Evolutionary conservation across 257 asterid species (phyloP), one percentile per base, ranked within the genome.

Genomic region (Lycium barbarum): DNA sequence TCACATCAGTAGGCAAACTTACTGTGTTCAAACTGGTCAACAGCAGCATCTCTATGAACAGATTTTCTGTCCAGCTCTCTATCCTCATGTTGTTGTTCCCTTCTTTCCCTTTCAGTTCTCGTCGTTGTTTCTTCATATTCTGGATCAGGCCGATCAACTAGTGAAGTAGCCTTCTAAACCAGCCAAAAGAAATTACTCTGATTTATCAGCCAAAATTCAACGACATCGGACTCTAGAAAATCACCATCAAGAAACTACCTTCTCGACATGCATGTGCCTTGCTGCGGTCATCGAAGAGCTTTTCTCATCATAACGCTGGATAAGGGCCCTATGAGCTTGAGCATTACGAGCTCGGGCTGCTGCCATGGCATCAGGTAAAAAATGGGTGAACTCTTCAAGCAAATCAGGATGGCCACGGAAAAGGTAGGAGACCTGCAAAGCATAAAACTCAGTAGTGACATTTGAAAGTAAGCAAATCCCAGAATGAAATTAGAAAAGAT

Each of bases 361-460:
- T 40, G 96, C 95, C 38, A 94, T 87, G 72, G 92, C 83, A 88
- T 93, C 94, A 70, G 99, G 99, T 84, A 97, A 88, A 89, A 97
- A 95, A 88, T 92, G 98, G 84, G 94, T 88, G 91, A 97, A 97
- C 90, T 97, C 99, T 59, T 88, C 96, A 88, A 97, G 99, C 79
- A 95, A 93, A 90, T 97, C 99, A 82, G 91, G 87, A 84, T 97
- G 97, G 86, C 90, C 93, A 82, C 86, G 90, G 87, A 97, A 93
- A 78, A 97, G 99, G 90, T 87, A 88, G 78, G 98, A 91, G 85
- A 95, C 99, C 99, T 97, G 90, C 88, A 88, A 89, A 88, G 81
- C 43, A 26, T 76, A 76, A 9, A 51, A 7, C 65, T 76, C 82
- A 76, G 63, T 22, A 26, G 14, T 76, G 65, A 76, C 81, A 76